A percentile compares a stretch with the other conserved stretches of the same genome.
These are phyloP conservation scores for Circinella minor DNA, from an alignment of 371 early-diverging fungal species.

Conservation along the genomic window DNA sequence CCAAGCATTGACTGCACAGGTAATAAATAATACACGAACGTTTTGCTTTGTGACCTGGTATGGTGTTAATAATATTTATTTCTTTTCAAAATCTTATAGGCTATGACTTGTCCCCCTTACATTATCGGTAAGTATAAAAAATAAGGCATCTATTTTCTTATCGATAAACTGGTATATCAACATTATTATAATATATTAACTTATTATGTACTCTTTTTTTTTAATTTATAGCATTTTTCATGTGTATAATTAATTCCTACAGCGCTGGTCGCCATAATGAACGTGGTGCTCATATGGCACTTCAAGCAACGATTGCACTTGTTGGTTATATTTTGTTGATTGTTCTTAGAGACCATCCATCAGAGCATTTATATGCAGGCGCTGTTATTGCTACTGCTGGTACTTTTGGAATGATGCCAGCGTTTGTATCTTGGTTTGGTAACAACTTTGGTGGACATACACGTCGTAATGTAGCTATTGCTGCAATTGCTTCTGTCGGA, in stretches of 20 bases:
- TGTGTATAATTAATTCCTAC: conserved; percentile 59
- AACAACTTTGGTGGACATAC: conserved; percentile 69
- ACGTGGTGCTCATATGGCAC: conserved; percentile 65
- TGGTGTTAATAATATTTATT: too few species aligned
- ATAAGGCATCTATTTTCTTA: too few species aligned
- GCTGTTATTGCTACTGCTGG: conserved; percentile 58
- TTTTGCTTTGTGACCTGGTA: too few species aligned
- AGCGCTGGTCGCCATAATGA: conserved; percentile 66
- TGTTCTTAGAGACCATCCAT: conserved; percentile 21
- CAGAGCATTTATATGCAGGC: conserved; percentile 45
- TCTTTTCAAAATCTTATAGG: too few species aligned
- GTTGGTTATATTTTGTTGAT: conserved; percentile 71
- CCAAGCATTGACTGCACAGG: conserved; percentile 45
- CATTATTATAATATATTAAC: background rate
- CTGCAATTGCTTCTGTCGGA: conserved; percentile 63
- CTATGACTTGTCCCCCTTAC: conserved; percentile 31
- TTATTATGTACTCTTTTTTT: background rate
- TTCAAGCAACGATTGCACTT: conserved; percentile 59
- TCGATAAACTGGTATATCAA: background rate
- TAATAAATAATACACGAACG: background rate
- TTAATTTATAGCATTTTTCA: conserved; percentile 46
- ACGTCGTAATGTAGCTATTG: conserved; percentile 64
- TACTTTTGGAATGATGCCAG: conserved; percentile 58
- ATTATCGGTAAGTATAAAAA: conserved; percentile 9
- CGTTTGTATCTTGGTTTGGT: conserved; percentile 64